Conservation (phyloP, 106 monocot genomes). For the Dactylorhiza incarnata region DNA sequence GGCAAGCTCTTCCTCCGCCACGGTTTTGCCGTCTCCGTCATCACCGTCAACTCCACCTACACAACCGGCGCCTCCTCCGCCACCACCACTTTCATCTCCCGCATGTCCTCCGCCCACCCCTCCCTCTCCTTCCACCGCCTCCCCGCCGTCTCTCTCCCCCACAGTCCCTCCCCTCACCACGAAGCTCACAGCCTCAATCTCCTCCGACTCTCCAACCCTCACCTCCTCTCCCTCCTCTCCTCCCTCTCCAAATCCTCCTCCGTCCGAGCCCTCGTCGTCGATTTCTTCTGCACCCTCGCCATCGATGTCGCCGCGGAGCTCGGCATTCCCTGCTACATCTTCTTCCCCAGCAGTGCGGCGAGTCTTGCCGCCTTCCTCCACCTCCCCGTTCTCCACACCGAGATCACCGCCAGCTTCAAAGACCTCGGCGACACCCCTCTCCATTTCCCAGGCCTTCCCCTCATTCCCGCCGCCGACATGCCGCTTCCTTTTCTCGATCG, state of each 20-base stretch:
- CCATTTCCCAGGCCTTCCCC: slow-evolving; percentile 23
- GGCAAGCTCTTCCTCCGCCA: slow-evolving; percentile 19
- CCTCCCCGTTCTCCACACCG: slow-evolving; percentile 11
- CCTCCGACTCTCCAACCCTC: slow-evolving; percentile 12
- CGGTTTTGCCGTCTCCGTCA: slow-evolving; percentile 17
- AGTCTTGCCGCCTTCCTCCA: slow-evolving; percentile 6
- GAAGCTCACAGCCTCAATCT: slow-evolving; percentile 13
- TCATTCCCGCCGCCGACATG: slow-evolving; percentile 28
- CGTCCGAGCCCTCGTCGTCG: slow-evolving; percentile 10
- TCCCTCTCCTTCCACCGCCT: slow-evolving; percentile 21
- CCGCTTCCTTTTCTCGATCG: slow-evolving; percentile 16
- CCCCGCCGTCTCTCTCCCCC: neutral
- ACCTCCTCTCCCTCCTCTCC: slow-evolving; percentile 5
- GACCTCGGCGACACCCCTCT: slow-evolving; percentile 12
- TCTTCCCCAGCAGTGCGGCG: slow-evolving; percentile 11
- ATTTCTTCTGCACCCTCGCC: slow-evolving; percentile 13
- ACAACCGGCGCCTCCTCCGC: slow-evolving; percentile 2
- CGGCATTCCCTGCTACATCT: slow-evolving; percentile 11
- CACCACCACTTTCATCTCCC: slow-evolving; percentile 2
- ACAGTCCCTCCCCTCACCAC: slow-evolving; percentile 1
- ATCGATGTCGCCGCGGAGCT: slow-evolving; percentile 10
- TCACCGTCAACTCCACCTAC: slow-evolving; percentile 11
- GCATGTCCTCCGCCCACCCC: slow-evolving; percentile 8
- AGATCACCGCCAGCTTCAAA: slow-evolving; percentile 9
- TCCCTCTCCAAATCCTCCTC: neutral